Conservation (phyloP, 306 rosid genomes). For the Glycine latifolia region DNA sequence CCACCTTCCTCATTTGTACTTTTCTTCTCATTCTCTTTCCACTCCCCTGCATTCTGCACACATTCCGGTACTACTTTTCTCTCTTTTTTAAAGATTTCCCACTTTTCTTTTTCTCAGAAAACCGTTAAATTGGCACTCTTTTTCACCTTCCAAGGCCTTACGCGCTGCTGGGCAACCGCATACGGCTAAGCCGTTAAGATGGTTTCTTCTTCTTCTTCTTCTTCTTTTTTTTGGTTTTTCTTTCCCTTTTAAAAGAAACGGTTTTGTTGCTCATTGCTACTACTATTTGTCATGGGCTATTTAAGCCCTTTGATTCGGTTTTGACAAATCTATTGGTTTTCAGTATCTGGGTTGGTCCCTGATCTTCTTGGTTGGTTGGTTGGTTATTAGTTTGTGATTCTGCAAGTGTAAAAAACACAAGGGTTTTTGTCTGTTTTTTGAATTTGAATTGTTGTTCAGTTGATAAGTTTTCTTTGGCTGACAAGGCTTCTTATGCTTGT, state of each 20-base stretch:
- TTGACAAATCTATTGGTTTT: conserved; percentile 8
- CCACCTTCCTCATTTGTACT: background rate
- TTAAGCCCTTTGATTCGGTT: background rate
- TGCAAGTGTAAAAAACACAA: background rate
- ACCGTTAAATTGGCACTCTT: conserved; percentile 41
- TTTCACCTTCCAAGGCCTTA: background rate
- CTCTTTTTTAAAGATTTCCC: conserved; percentile 3
- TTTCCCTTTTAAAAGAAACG: background rate
- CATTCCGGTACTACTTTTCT: conserved; percentile 28
- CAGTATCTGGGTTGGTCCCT: conserved; percentile 18
- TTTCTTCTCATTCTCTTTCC: background rate
- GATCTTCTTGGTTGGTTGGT: conserved; percentile 39
- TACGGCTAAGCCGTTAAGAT: background rate
- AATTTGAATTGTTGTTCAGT: conserved; percentile 20
- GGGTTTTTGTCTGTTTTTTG: background rate
- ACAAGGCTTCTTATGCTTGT: conserved; percentile 9
- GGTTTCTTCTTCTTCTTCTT: background rate
- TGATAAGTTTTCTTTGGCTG: conserved; percentile 2
- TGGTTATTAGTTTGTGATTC: conserved; percentile 27
- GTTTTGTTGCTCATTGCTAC: background rate
- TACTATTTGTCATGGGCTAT: background rate
- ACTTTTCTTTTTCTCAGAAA: background rate
- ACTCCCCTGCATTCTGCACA: conserved; percentile 1
- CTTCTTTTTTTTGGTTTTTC: background rate
- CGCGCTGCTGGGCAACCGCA: conserved; percentile 38